Conservation (phyloP, 2,329 filamentous ascomycete species). For the Aspergillus sp. region DNA sequence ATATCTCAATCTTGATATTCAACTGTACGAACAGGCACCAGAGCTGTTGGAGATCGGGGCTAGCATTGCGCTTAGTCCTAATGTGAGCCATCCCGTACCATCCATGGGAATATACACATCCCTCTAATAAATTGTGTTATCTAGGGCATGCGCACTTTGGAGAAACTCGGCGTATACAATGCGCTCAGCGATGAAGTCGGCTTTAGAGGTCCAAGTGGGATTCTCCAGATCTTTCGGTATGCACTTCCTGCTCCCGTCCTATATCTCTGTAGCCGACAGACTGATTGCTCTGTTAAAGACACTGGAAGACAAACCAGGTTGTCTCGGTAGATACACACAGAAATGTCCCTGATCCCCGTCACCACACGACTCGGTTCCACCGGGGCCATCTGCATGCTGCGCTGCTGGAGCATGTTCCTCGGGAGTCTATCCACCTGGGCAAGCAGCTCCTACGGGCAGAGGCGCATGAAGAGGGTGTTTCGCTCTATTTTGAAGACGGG, state of each 20-base stretch:
- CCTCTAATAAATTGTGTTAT: neutral
- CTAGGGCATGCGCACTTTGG: slow-evolving; percentile 50
- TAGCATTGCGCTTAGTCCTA: slow-evolving; percentile 41
- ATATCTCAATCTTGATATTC: slow-evolving; percentile 42
- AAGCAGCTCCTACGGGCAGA: slow-evolving; percentile 44
- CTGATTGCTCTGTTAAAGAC: slow-evolving; percentile 23
- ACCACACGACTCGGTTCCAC: slow-evolving; percentile 49
- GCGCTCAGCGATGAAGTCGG: slow-evolving; percentile 45
- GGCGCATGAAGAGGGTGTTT: slow-evolving; percentile 31
- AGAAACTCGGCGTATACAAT: slow-evolving; percentile 51
- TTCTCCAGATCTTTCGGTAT: slow-evolving; percentile 49
- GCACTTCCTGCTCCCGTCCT: neutral
- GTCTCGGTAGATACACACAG: slow-evolving; percentile 40
- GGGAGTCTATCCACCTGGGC: slow-evolving; percentile 42
- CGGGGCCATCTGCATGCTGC: slow-evolving; percentile 52
- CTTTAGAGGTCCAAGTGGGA: slow-evolving; percentile 42
- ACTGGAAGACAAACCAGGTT: slow-evolving; percentile 47
- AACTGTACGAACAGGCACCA: slow-evolving; percentile 52
- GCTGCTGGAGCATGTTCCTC: slow-evolving; percentile 47
- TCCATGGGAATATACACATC: too few relatives aligned
- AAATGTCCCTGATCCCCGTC: slow-evolving; percentile 33
- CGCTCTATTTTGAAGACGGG: slow-evolving; percentile 51
- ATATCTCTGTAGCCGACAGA: neutral
- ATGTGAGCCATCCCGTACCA: slow-evolving; percentile 30
- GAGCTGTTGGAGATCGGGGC: slow-evolving; percentile 23